Evolutionary conservation across 768 basidiomycete species (phyloP).

Genomic region (Thelephora aurantiotincta): DNA sequence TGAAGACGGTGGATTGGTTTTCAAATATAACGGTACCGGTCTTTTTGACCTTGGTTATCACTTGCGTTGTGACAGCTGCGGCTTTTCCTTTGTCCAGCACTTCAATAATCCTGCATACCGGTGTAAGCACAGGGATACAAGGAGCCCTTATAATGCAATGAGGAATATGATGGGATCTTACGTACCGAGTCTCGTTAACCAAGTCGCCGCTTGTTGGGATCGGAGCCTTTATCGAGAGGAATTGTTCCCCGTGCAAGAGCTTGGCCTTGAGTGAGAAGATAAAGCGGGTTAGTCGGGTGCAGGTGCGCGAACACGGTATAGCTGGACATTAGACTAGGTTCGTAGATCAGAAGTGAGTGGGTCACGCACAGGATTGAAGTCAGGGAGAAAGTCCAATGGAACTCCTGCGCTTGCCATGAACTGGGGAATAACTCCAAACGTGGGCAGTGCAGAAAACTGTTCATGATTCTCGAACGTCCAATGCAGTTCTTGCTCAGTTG

Average conservation of each 20-base stretch:
- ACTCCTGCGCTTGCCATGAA: constrained; percentile 58
- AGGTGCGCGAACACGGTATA: too few species aligned
- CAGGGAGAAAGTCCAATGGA: constrained; percentile 78
- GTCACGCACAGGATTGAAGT: constrained; percentile 74
- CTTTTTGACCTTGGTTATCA: constrained; percentile 67
- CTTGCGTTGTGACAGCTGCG: constrained; percentile 69
- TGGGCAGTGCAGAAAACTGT: constrained; percentile 75
- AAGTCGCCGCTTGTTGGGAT: constrained; percentile 80
- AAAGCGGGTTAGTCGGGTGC: too few species aligned
- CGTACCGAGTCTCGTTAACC: constrained; percentile 56
- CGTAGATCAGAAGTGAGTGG: constrained; percentile 2
- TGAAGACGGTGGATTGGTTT: constrained; percentile 83
- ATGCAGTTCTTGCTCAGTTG: constrained; percentile 82
- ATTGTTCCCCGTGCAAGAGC: constrained; percentile 97
- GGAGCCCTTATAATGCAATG: background rate
- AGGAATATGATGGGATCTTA: constrained; percentile 4
- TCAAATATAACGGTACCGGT: constrained; percentile 79
- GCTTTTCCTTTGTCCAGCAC: constrained; percentile 90
- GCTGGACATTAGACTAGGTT: background rate
- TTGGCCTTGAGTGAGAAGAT: constrained; percentile 49
- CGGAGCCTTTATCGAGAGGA: constrained; percentile 70
- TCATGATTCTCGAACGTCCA: constrained; percentile 89
- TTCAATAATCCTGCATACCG: constrained; percentile 44
- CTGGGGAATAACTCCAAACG: constrained; percentile 92
- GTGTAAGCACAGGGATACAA: background rate